Percentiles rank a stretch among this genome's conserved stretches.
These are phyloP conservation scores for Emmonsiellopsis sp. DNA, from an alignment of 2,329 filamentous ascomycete species.

Conservation along the genomic window DNA sequence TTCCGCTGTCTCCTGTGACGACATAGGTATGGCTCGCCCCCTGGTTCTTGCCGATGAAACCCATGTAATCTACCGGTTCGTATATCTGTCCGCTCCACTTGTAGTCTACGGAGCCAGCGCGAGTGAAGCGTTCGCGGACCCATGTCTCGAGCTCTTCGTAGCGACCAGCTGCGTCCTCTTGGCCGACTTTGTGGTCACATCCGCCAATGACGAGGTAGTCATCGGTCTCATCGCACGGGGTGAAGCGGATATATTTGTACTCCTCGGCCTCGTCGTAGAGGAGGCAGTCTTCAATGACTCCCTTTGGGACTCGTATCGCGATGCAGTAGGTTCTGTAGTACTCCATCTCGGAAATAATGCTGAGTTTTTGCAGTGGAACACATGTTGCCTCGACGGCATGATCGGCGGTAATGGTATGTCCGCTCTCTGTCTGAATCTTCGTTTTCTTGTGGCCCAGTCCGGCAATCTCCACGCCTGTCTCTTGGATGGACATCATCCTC, in stretches of 20 bases:
- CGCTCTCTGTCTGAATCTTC: slow-evolving; percentile 38
- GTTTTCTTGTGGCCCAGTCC: slow-evolving; percentile 40
- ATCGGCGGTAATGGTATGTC: slow-evolving; percentile 40
- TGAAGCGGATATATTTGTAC: slow-evolving; percentile 50
- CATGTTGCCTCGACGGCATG: slow-evolving; percentile 47
- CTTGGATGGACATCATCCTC: slow-evolving; percentile 39
- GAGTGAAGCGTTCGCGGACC: slow-evolving; percentile 45
- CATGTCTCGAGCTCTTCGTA: slow-evolving; percentile 46
- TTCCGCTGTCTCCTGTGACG: slow-evolving; percentile 49
- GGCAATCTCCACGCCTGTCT: slow-evolving; percentile 40
- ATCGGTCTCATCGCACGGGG: slow-evolving; percentile 43
- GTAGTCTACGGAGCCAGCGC: slow-evolving; percentile 44
- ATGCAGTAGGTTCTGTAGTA: slow-evolving; percentile 50
- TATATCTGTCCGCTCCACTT: slow-evolving; percentile 51
- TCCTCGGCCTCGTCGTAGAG: slow-evolving; percentile 47
- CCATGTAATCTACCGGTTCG: slow-evolving; percentile 48
- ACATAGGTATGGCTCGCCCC: slow-evolving; percentile 45
- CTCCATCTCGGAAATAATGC: slow-evolving; percentile 45
- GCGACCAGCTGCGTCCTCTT: slow-evolving; percentile 37
- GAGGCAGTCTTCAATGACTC: slow-evolving; percentile 45
- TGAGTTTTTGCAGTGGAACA: slow-evolving; percentile 48
- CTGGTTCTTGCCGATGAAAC: slow-evolving; percentile 48
- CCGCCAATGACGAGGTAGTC: slow-evolving; percentile 51
- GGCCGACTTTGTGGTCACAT: slow-evolving; percentile 51
- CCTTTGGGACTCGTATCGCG: slow-evolving; percentile 46